Evolutionary conservation across 257 asterid genomes (phyloP).

Genomic region (Craterostigma plantagineum): DNA sequence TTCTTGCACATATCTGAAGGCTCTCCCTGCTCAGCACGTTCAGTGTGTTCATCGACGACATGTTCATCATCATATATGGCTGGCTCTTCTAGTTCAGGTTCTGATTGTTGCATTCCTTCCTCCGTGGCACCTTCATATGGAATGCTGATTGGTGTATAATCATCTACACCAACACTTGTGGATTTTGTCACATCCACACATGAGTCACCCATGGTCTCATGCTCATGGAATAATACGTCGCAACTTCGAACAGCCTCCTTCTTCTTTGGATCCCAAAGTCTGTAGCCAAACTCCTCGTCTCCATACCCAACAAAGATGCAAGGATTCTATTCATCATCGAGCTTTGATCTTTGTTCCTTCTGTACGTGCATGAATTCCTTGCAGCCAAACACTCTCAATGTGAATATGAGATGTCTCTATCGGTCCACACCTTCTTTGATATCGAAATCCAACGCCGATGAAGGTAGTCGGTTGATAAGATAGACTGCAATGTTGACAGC

Average conservation of each 20-base stretch:
- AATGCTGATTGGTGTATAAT: no score
- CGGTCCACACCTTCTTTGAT: neutral
- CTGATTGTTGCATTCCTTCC: neutral
- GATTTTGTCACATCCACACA: neutral
- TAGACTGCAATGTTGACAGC: neutral
- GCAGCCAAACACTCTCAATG: slow-evolving; percentile 1
- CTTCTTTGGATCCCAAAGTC: neutral
- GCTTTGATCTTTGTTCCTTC: slow-evolving; percentile 1
- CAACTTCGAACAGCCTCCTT: neutral
- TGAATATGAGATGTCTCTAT: neutral
- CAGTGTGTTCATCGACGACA: neutral
- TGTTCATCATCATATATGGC: neutral
- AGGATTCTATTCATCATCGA: neutral
- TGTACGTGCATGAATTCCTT: neutral
- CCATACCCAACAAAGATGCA: neutral
- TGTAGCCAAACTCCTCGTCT: neutral
- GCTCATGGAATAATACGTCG: neutral
- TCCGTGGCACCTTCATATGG: neutral
- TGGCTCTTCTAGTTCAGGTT: neutral
- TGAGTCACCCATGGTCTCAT: neutral
- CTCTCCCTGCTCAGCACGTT: neutral
- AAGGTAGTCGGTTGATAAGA: neutral
- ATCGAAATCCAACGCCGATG: neutral
- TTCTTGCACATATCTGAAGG: neutral
- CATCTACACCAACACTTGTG: neutral